A percentile compares a stretch with the other conserved stretches of the same genome.
Evolutionary conservation across 148 eudicot genomes (phyloP).

Genomic region (Silene conica): DNA sequence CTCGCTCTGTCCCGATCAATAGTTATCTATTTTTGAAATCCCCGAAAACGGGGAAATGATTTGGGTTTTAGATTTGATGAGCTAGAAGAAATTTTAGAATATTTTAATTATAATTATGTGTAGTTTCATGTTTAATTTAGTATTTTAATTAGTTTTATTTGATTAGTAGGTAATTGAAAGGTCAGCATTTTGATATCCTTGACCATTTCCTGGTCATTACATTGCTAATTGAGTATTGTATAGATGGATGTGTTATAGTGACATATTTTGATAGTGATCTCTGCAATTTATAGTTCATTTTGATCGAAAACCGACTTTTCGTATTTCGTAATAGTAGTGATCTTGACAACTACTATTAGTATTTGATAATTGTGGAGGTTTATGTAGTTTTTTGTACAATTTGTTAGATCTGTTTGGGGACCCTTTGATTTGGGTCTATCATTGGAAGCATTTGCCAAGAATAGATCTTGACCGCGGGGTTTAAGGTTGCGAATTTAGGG

Average conservation of each 20-base stretch:
- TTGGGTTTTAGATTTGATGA: slow-evolving; percentile 10
- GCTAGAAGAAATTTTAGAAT: background rate
- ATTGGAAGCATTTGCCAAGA: background rate
- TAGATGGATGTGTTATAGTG: slow-evolving; percentile 3
- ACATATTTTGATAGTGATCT: slow-evolving; percentile 5
- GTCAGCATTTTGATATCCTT: slow-evolving; percentile 17
- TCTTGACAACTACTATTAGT: background rate
- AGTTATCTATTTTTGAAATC: too few species aligned
- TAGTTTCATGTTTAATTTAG: background rate
- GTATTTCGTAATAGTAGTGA: background rate
- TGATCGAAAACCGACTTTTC: slow-evolving; percentile 17
- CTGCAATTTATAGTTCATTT: slow-evolving; percentile 5
- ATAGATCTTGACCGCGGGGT: background rate
- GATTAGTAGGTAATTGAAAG: slow-evolving; percentile 4
- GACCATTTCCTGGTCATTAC: slow-evolving; percentile 16
- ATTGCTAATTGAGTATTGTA: slow-evolving; percentile 10
- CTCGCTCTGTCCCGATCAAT: too few species aligned
- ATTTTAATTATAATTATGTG: background rate
- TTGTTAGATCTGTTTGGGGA: background rate
- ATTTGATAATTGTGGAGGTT: background rate
- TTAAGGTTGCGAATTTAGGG: background rate
- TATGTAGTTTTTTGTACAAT: too few species aligned
- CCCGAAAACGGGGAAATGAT: too few species aligned
- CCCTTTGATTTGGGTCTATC: background rate
- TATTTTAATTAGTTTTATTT: background rate